Base-by-base conservation (phyloP, 2,329 filamentous ascomycete species). In the Beauveria sp. region DNA sequence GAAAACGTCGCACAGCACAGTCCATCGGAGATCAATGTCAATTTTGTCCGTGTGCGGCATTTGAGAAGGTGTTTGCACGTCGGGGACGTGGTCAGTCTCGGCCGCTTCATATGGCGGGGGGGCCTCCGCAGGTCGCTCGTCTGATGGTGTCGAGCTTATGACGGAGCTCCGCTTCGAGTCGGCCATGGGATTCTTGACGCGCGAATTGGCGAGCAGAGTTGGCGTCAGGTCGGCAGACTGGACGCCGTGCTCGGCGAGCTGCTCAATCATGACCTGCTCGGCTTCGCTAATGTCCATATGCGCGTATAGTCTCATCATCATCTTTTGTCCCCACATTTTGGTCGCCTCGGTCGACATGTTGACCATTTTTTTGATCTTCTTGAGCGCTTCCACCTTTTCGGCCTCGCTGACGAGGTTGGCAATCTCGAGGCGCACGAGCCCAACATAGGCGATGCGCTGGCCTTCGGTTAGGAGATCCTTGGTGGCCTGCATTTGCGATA, bases 221-320 rank as follows among this genome's bases (percentile, higher is more conserved):
- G 90, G 88, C 0, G 91, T 92, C 62, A 99, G 79, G 72, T 99
- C 94, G 50, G 80, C 79, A 0, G 94, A 88, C 64, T 91, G 80
- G 7, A 99, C 92, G 5, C 93, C 94, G 75, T 99, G 94, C 62
- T 94, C 90, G 14, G 90, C 88, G 62, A 99, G 80, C 74, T 99
- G 94, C 76, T 99, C 94, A 66, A 99, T 97, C 94, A 99, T 99
- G 72, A 99, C 80, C 77, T 99, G 94, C 75, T 99, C 94, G 16
- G 84, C 87, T 24, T 88, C 80, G 69, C 87, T 92, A 69, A 99
- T 96, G 63, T 99, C 94, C 94, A 99, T 99, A 74, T 99, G 94
- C 14, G 85, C 79, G 72, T 97, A 99, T 14, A 99, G 73, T 26
- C 93, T 86, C 63, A 97, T 86, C 92, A 99, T 99, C 83, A 96